These are phyloP conservation scores for Alternaria brassicae DNA, from an alignment of 2,329 filamentous ascomycete genomes.

Conservation along the genomic window DNA sequence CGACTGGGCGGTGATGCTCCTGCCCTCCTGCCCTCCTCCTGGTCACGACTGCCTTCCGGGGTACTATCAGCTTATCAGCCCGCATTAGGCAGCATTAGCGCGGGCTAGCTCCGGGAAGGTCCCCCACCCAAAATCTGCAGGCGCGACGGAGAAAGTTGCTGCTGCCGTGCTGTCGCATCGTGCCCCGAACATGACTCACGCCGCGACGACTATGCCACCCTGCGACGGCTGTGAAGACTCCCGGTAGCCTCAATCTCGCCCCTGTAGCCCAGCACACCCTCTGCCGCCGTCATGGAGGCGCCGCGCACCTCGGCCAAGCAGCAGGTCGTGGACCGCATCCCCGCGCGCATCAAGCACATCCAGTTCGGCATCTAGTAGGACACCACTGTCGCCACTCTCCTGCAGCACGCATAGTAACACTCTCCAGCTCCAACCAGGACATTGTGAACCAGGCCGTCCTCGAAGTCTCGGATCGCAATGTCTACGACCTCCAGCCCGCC, in stretches of 20 bases:
- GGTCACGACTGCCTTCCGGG: conserved; percentile 22
- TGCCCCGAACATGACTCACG: conserved; percentile 33
- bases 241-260: neutral
- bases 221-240: conserved; percentile 14
- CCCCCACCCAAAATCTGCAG: conserved; percentile 34
- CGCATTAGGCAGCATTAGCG: conserved; percentile 21
- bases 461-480: conserved; percentile 89
- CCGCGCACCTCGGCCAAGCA: conserved; percentile 67
- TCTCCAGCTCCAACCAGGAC: conserved; percentile 79
- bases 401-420: conserved; percentile 24
- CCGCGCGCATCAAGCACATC: conserved; percentile 90
- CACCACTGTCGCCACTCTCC: neutral
- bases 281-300: conserved; percentile 29
- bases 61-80: conserved; percentile 34
- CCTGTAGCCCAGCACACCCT: neutral
- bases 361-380: conserved; percentile 88
- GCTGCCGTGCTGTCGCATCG: neutral
- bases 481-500: conserved; percentile 83
- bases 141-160: conserved; percentile 25
- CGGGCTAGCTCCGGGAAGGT: conserved; percentile 13
- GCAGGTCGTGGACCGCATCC: conserved; percentile 86
- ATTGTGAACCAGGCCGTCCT: conserved; percentile 95
- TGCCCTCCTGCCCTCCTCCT: neutral
- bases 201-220: conserved; percentile 28
- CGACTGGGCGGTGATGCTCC: conserved; percentile 9